Conservation (phyloP, 306 rosid genomes). For the Cucurbita ficifolia region DNA sequence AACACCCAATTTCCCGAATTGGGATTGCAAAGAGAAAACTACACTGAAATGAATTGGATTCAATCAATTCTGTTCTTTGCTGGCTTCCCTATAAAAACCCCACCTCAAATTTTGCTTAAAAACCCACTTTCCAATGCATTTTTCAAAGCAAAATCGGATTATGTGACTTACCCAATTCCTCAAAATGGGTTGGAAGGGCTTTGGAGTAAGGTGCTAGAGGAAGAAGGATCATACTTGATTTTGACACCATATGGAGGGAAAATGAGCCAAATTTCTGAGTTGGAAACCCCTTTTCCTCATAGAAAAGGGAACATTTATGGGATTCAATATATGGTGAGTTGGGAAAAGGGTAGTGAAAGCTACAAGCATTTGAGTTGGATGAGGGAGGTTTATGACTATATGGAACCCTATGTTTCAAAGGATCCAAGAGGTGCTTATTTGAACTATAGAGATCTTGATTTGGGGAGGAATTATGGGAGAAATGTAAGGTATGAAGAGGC, state of each 20-base stretch:
- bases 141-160: conserved; percentile 31
- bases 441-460: conserved; percentile 61
- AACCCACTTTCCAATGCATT: not conserved
- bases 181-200: conserved; percentile 32
- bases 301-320: conserved; percentile 42
- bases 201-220: conserved; percentile 41
- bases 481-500: conserved; percentile 19
- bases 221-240: conserved; percentile 36
- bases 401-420: conserved; percentile 51
- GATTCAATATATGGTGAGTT: conserved; percentile 30
- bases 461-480: conserved; percentile 35
- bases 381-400: conserved; percentile 34
- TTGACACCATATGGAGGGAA: conserved; percentile 58
- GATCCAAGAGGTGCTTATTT: conserved; percentile 56
- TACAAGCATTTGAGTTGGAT: conserved; percentile 37
- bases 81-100: conserved; percentile 26
- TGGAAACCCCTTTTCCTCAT: conserved; percentile 59
- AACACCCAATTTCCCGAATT: conserved; percentile 32
- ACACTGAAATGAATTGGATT: conserved; percentile 46
- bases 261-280: conserved; percentile 34
- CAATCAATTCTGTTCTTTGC: conserved; percentile 44
- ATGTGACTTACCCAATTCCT: conserved; percentile 33
- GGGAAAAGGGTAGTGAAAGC: conserved; percentile 24
- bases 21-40: conserved; percentile 26
- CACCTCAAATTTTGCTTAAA: conserved; percentile 31